phyloP scores from a whole-genome alignment of 1,284 basidiomycete species.

The Rhodofomes roseus region DNA sequence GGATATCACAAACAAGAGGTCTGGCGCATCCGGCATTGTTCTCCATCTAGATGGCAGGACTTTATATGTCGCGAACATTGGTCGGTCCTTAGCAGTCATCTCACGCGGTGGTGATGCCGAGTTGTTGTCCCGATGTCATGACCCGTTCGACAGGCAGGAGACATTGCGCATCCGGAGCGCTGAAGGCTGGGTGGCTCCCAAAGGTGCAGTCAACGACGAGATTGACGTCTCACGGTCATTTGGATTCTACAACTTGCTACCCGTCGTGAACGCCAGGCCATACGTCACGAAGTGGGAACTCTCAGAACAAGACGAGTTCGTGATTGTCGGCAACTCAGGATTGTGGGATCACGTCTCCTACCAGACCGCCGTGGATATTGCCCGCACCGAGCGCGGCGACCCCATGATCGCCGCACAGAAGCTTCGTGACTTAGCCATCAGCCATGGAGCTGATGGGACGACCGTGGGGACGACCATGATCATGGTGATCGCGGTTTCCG shows the following conservation, averaged over 20 bases:
- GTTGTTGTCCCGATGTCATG: slow-evolving; percentile 80
- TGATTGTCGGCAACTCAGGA: slow-evolving; percentile 92
- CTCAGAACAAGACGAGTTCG: slow-evolving; percentile 89
- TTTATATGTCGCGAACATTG: slow-evolving; percentile 89
- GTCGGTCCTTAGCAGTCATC: slow-evolving; percentile 87
- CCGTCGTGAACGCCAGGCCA: slow-evolving; percentile 89
- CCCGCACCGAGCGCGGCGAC: slow-evolving; percentile 79
- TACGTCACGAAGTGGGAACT: slow-evolving; percentile 73
- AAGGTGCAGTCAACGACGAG: slow-evolving; percentile 91
- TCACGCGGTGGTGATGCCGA: slow-evolving; percentile 80
- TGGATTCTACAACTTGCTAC: slow-evolving; percentile 90
- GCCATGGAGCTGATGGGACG: slow-evolving; percentile 92
- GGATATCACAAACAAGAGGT: slow-evolving; percentile 49
- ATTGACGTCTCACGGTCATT: slow-evolving; percentile 91
- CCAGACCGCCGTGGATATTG: slow-evolving; percentile 97
- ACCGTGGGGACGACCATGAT: slow-evolving; percentile 98
- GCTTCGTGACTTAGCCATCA: slow-evolving; percentile 94
- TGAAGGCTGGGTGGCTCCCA: slow-evolving; percentile 96
- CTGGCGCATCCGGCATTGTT: slow-evolving; percentile 86
- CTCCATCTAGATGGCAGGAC: slow-evolving; percentile 83
- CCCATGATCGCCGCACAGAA: slow-evolving; percentile 98
- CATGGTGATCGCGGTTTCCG: slow-evolving; percentile 90
- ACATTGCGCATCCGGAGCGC: slow-evolving; percentile 85
- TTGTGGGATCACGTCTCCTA: slow-evolving; percentile 95
- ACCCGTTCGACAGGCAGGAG: slow-evolving; percentile 88